Base-by-base conservation (phyloP, 1,284 basidiomycete genomes). In the Leccinum fuscescens region DNA sequence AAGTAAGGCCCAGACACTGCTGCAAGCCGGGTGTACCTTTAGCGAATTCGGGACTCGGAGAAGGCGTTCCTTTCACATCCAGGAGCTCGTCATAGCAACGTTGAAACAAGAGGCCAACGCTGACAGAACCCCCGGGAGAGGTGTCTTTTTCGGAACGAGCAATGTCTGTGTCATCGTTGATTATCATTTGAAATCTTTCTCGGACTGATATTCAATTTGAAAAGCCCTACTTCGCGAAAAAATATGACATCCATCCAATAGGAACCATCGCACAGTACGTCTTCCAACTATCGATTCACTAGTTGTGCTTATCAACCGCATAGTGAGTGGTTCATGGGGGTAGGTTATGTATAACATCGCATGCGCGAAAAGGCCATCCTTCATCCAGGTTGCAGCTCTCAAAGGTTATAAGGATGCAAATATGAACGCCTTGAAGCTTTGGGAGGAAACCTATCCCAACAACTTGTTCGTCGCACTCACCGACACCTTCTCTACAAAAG, bases 311-410 rank as follows among this genome's bases (percentile, higher is more conserved):
- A 56, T 35, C 27, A 55, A 22, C 63, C 55, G 17, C 33, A 20
- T 63, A 93, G 90, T 72, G 94, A 98, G 77, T 96, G 94, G 93
- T 94, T 93, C 71, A 98, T 98, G 95, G 95, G 89, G 51, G 89
- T 88, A 74, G 70, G 85, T 48, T 42, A 27, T 27, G 14, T 49
- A 4, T 49, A 12, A 44, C 15, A 49, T 49, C 27, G 14, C 50
- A 4, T 8, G 42, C 4, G 20, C 44, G 20, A 48, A 22, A n/a
- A 48, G 20, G 20, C 12, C 20, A 48, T 33, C 27, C 54, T 50
- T 39, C 35, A 6, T 59, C 52, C 6, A 48, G 44, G 44, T 48
- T 9, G 94, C 88, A 8, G 93, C 94, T 3, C 69, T 92, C 61
- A 83, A 82, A 65, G 93, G 94, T 1, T 97, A 97, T 71, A 17